Percentiles rank a stretch among this genome's conserved stretches.
Conservation (phyloP, 2,329 filamentous ascomycete species). For the Sordariomycetes sp. region DNA sequence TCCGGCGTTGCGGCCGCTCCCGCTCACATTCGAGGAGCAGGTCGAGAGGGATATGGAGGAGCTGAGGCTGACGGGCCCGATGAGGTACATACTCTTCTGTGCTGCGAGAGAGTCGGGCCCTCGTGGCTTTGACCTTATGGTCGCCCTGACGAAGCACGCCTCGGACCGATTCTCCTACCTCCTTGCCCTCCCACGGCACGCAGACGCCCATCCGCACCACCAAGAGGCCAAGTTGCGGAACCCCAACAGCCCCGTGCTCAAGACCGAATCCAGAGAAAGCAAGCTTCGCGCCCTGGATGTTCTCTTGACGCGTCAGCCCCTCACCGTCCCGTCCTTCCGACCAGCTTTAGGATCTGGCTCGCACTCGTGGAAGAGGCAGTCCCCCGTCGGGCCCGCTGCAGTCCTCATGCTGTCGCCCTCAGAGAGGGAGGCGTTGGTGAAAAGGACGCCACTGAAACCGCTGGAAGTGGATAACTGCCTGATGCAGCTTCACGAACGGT, state of each 20-base stretch:
- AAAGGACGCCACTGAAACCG: no score
- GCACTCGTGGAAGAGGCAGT: no score
- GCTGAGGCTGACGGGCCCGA: neutral
- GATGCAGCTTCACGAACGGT: no score
- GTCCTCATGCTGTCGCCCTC: no score
- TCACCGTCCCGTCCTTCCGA: no score
- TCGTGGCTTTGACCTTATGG: neutral
- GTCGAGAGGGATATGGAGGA: neutral
- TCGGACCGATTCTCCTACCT: neutral
- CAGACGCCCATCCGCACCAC: neutral
- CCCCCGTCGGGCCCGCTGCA: no score
- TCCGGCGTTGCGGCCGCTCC: neutral
- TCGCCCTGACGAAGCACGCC: neutral
- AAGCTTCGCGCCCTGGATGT: no score
- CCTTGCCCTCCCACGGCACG: neutral
- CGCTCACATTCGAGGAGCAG: neutral
- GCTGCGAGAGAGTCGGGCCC: neutral
- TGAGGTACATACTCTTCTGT: neutral
- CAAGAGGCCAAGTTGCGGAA: neutral
- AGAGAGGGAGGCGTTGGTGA: no score
- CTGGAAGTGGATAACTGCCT: no score
- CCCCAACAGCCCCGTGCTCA: neutral
- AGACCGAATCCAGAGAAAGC: no score
- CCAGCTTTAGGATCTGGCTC: no score
- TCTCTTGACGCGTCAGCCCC: no score